These are phyloP conservation scores for Leptographium radiaticola DNA, from an alignment of 2,329 filamentous ascomycete species.

Conservation along the genomic window DNA sequence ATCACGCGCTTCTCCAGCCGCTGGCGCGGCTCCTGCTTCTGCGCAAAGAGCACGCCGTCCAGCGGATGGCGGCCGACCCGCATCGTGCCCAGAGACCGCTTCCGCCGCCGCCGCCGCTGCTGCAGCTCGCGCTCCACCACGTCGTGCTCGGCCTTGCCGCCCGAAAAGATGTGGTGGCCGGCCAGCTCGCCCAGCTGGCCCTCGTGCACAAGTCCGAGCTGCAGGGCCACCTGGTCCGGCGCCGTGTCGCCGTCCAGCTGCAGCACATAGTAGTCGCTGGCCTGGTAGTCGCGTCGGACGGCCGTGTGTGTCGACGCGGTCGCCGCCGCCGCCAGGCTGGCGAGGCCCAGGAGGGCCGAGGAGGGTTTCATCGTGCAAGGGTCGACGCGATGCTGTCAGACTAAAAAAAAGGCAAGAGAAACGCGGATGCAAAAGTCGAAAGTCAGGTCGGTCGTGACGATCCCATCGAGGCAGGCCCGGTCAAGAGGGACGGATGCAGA, in stretches of 20 bases:
- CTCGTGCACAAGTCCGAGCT: conserved; percentile 67
- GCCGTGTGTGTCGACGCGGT: conserved; percentile 29
- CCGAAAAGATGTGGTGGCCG: conserved; percentile 75
- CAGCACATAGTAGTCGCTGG: conserved; percentile 86
- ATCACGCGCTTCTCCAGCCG: conserved; percentile 40
- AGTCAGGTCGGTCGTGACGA: not conserved
- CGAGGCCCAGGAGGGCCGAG: conserved; percentile 37
- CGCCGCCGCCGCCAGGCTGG: conserved; percentile 34
- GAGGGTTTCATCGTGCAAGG: conserved; percentile 32
- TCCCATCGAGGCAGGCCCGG: not conserved
- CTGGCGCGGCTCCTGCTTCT: conserved; percentile 52
- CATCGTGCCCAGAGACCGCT: conserved; percentile 27
- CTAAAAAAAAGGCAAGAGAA: not conserved
- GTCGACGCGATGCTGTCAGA: not conserved
- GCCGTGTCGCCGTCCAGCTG: conserved; percentile 57
- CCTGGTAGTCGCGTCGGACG: conserved; percentile 56
- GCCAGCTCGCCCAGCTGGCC: conserved; percentile 66
- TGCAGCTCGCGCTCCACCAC: conserved; percentile 41
- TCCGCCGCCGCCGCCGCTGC: conserved; percentile 44
- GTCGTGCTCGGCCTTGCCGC: conserved; percentile 49
- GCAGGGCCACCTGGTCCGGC: conserved; percentile 55
- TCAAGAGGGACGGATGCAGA: not conserved
- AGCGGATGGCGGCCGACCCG: conserved; percentile 37
- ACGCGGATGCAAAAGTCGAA: not conserved
- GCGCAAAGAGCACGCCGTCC: conserved; percentile 61